Evolutionary conservation across 345 rosid genomes (phyloP).

Genomic region (Cochlearia excelsa): DNA sequence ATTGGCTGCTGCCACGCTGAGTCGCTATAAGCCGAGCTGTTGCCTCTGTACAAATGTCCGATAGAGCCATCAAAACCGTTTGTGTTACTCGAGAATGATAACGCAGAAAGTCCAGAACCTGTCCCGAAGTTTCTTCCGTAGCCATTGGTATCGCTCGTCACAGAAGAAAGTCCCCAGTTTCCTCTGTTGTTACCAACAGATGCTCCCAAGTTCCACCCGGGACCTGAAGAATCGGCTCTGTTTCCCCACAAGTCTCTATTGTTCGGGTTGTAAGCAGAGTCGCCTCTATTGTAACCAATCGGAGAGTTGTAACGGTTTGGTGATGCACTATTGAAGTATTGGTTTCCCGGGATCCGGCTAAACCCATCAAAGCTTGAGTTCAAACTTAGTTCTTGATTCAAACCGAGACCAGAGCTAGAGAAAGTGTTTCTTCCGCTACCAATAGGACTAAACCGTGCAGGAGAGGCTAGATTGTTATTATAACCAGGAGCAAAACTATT

Average conservation of each 20-base stretch:
- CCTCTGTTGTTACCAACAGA: conserved; percentile 64
- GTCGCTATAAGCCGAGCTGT: conserved; percentile 62
- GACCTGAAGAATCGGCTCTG: conserved; percentile 53
- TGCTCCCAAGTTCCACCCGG: conserved; percentile 56
- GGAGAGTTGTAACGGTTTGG: conserved; percentile 69
- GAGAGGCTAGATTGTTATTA: conserved; percentile 58
- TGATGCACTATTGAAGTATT: conserved; percentile 48
- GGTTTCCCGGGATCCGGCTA: conserved; percentile 56
- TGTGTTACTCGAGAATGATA: conserved; percentile 59
- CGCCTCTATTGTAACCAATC: conserved; percentile 65
- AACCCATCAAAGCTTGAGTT: conserved; percentile 61
- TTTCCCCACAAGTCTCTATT: conserved; percentile 81
- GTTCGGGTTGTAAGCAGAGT: conserved; percentile 52
- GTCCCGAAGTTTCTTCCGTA: conserved; percentile 56
- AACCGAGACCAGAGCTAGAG: conserved; percentile 61
- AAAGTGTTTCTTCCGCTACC: conserved; percentile 58
- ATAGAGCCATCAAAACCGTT: conserved; percentile 59
- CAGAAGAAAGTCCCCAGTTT: conserved; percentile 64
- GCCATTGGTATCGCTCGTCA: conserved; percentile 38
- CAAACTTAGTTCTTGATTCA: conserved; percentile 68
- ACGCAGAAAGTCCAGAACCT: conserved; percentile 39
- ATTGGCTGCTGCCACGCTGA: conserved; percentile 59
- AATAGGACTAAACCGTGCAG: conserved; percentile 75
- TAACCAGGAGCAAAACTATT: conserved; percentile 70
- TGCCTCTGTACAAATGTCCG: conserved; percentile 57